Percentiles rank a stretch among this genome's conserved stretches.
Evolutionary conservation across 331 rosid genomes (phyloP).

Genomic region (Malus hybrid): DNA sequence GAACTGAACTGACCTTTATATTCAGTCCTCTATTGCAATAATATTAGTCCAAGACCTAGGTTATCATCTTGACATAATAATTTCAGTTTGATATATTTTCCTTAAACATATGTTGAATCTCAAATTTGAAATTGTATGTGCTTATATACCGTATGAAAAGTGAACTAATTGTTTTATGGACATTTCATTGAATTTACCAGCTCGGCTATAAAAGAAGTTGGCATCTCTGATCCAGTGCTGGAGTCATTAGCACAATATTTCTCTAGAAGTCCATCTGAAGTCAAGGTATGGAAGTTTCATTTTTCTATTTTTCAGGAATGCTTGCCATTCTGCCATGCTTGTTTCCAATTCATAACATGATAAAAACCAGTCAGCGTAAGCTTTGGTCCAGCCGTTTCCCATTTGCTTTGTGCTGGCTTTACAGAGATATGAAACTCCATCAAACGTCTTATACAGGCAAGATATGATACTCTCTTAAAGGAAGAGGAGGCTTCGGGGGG

Average conservation of each 20-base stretch:
- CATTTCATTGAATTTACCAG: constrained; percentile 41
- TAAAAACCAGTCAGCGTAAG: constrained; percentile 69
- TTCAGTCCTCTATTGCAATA: background rate
- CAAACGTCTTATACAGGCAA: constrained; percentile 98
- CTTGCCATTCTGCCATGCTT: constrained; percentile 17
- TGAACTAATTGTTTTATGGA: constrained; percentile 16
- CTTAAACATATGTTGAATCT: background rate
- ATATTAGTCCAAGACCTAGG: background rate
- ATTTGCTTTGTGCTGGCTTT: constrained; percentile 87
- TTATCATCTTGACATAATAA: background rate
- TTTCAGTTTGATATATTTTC: background rate
- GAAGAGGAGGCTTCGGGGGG: constrained; percentile 46
- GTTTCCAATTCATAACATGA: constrained; percentile 29
- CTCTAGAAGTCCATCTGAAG: constrained; percentile 62
- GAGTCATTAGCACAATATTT: constrained; percentile 72
- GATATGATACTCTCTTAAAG: constrained; percentile 52
- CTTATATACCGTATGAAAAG: constrained; percentile 2
- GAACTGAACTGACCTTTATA: background rate
- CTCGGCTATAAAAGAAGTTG: constrained; percentile 64
- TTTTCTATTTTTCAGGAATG: background rate
- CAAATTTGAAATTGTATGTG: background rate
- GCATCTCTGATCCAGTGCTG: constrained; percentile 65
- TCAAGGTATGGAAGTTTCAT: constrained; percentile 52
- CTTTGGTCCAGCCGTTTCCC: constrained; percentile 85
- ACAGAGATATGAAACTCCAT: constrained; percentile 91